A percentile compares a stretch with the other conserved stretches of the same genome.
These are phyloP conservation scores for Arachnomyces sp. DNA, from an alignment of 2,329 filamentous ascomycete species.

Conservation along the genomic window DNA sequence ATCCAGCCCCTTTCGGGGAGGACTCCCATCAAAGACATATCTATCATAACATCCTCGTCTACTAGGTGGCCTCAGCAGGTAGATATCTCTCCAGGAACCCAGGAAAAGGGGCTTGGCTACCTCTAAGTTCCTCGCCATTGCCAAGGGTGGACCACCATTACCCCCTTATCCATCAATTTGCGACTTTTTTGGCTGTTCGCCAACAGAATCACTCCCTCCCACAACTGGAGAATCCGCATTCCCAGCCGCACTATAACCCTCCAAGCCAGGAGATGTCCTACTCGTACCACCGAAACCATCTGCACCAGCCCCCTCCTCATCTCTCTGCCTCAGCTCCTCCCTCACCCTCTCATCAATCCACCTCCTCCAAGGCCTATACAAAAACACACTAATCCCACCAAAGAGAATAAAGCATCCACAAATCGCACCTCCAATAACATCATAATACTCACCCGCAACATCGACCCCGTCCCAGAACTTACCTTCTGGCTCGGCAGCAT, in stretches of 20 bases:
- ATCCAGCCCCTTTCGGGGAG: too few relatives aligned
- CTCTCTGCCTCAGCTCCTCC: constrained; percentile 18
- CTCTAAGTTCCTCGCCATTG: too few relatives aligned
- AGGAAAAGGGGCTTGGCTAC: too few relatives aligned
- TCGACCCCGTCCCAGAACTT: constrained; percentile 86
- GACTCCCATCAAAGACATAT: too few relatives aligned
- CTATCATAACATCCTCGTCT: too few relatives aligned
- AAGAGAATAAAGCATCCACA: constrained; percentile 76
- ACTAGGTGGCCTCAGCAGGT: too few relatives aligned
- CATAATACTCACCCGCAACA: constrained; percentile 68
- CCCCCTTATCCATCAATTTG: too few relatives aligned
- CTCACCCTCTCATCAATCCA: constrained; percentile 38
- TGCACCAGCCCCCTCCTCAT: constrained; percentile 11
- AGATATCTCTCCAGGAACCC: too few relatives aligned
- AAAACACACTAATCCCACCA: constrained; percentile 61
- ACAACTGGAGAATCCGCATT: background rate
- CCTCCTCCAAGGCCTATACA: constrained; percentile 72
- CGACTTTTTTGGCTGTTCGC: too few relatives aligned
- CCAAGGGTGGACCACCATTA: too few relatives aligned
- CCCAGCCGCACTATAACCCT: background rate
- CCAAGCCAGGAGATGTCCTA: background rate
- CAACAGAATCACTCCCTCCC: too few relatives aligned
- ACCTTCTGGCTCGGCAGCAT: constrained; percentile 64
- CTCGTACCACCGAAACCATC: background rate
- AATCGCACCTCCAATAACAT: constrained; percentile 77